Evolutionary conservation across 2,329 filamentous ascomycete genomes (phyloP).

Genomic region (Ophiostoma tasmaniense): DNA sequence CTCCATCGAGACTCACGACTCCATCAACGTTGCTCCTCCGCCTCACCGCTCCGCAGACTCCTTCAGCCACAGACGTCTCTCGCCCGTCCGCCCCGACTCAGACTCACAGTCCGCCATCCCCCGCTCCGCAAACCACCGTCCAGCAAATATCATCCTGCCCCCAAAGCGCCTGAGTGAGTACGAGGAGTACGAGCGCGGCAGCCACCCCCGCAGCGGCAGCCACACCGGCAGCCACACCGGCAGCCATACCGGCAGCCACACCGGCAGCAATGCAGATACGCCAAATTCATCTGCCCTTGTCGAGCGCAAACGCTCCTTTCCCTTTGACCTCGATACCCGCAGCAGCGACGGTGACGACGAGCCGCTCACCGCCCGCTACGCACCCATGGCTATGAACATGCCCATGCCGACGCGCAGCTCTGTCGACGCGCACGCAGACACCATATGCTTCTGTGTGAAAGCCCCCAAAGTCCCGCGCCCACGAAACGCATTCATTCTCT

Average conservation of each 20-base stretch:
- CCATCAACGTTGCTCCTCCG: not conserved
- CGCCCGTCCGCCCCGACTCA: not conserved
- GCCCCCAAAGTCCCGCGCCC: constrained; percentile 50
- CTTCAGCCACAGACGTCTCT: not conserved
- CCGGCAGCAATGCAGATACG: not conserved
- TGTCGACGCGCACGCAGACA: constrained; percentile 26
- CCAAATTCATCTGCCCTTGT: not conserved
- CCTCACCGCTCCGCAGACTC: not conserved
- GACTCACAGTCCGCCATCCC: not conserved
- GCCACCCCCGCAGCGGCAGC: not conserved
- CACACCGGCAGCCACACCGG: not conserved
- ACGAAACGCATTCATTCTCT: constrained; percentile 82
- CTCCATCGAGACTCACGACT: not conserved
- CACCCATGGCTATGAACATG: not conserved
- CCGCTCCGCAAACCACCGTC: not conserved
- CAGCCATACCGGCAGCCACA: no score
- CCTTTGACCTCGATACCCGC: not conserved
- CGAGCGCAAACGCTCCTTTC: constrained; percentile 4
- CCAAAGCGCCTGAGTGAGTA: constrained; percentile 1
- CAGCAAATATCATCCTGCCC: not conserved
- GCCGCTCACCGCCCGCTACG: not conserved
- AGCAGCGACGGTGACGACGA: constrained; percentile 19
- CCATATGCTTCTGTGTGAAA: constrained; percentile 49
- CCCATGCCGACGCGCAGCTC: not conserved
- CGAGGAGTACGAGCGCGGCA: constrained; percentile 1